Evolutionary conservation across 495 filamentous ascomycete genomes (phyloP).

Genomic region (Xylaria bambusicola): DNA sequence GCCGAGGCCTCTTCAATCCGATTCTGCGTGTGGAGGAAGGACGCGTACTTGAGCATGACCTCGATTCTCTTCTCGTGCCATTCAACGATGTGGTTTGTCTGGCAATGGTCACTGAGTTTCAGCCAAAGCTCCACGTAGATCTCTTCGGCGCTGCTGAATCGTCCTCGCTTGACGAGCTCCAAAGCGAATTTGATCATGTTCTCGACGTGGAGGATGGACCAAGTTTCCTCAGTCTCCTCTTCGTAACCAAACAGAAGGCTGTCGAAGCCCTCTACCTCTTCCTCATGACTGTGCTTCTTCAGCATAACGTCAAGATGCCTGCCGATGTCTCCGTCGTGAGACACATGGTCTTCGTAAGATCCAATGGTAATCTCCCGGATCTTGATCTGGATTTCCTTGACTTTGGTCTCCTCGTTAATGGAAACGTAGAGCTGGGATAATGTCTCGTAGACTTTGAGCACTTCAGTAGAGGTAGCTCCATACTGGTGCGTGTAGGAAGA

Average conservation of each 20-base stretch:
- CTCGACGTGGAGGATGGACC: constrained; percentile 12
- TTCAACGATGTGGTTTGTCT: background rate
- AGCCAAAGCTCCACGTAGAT: constrained; percentile 15
- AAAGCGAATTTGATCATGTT: constrained; percentile 10
- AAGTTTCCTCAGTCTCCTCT: constrained; percentile 10
- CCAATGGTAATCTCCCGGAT: background rate
- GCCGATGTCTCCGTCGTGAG: background rate
- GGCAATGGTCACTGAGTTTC: constrained; percentile 13
- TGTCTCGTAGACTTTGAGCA: constrained; percentile 3
- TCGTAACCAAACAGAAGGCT: constrained; percentile 8
- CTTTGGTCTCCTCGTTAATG: constrained; percentile 9
- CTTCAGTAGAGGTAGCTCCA: background rate
- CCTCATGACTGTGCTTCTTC: constrained; percentile 12
- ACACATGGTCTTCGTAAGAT: background rate
- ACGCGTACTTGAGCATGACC: constrained; percentile 9
- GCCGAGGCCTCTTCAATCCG: constrained; percentile 4
- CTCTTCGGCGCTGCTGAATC: constrained; percentile 12
- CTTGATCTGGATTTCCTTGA: constrained; percentile 8
- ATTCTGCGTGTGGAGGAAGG: constrained; percentile 5
- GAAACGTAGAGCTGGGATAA: constrained; percentile 4
- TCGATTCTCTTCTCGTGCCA: constrained; percentile 14
- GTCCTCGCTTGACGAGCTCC: constrained; percentile 5
- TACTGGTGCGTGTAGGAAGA: constrained; percentile 13
- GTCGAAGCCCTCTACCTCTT: constrained; percentile 4
- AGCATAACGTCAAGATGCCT: constrained; percentile 11